Evolutionary conservation across 1,284 basidiomycete genomes (phyloP).

Genomic region (Fistulina hepatica): DNA sequence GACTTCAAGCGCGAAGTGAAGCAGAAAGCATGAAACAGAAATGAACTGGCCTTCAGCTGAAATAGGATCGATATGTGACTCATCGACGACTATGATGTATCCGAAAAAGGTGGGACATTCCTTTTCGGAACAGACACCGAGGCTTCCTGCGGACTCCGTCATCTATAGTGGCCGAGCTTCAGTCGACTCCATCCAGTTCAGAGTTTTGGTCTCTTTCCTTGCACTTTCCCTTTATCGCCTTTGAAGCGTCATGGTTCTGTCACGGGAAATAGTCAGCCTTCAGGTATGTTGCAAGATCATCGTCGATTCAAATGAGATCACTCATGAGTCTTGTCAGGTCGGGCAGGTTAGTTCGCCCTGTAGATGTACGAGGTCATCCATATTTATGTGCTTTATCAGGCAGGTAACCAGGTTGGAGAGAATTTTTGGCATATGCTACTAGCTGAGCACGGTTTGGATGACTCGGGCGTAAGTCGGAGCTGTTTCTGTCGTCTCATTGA

Average conservation of each 20-base stretch:
- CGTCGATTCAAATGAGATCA: slow-evolving; percentile 8
- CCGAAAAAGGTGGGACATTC: too few relatives aligned
- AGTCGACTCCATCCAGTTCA: too few relatives aligned
- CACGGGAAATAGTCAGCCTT: slow-evolving; percentile 55
- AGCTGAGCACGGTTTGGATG: slow-evolving; percentile 70
- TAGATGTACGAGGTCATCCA: slow-evolving; percentile 13
- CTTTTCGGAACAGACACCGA: too few relatives aligned
- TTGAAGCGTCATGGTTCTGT: slow-evolving; percentile 31
- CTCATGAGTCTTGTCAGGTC: slow-evolving; percentile 26
- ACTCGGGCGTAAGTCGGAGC: slow-evolving; percentile 44
- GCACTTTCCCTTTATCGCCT: not conserved
- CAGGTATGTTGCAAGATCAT: slow-evolving; percentile 34
- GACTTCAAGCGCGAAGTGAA: too few relatives aligned
- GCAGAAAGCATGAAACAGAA: too few relatives aligned
- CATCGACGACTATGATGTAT: too few relatives aligned
- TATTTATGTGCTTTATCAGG: slow-evolving; percentile 28
- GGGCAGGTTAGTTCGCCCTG: slow-evolving; percentile 48
- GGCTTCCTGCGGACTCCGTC: too few relatives aligned
- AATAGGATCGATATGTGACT: too few relatives aligned
- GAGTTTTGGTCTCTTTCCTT: slow-evolving; percentile 1
- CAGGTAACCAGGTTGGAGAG: slow-evolving; percentile 69
- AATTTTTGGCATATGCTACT: slow-evolving; percentile 71
- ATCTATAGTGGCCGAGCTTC: too few relatives aligned
- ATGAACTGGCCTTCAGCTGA: too few relatives aligned
- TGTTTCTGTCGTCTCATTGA: slow-evolving; percentile 7